phyloP scores from a whole-genome alignment of 345 rosid genomes.

The Nasturtium officinale region DNA sequence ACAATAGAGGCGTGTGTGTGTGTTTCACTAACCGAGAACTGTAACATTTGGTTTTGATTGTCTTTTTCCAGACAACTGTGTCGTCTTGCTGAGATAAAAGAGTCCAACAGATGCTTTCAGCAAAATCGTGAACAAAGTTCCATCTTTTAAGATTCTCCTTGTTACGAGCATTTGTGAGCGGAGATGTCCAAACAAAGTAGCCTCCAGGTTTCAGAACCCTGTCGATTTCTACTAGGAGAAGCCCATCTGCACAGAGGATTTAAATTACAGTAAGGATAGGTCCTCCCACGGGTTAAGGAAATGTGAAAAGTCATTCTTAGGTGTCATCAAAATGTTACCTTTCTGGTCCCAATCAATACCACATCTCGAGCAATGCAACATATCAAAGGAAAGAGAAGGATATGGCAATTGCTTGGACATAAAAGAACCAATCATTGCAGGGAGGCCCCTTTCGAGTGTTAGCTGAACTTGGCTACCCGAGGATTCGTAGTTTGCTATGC shows the following conservation, averaged over 20 bases:
- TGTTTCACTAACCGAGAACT: conserved; percentile 62
- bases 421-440: conserved; percentile 93
- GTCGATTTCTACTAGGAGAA: conserved; percentile 79
- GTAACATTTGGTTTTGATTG: conserved; percentile 70
- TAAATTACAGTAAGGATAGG: background rate
- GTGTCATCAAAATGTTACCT: conserved; percentile 54
- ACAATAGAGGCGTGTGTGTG: background rate
- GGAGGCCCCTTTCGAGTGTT: conserved; percentile 97
- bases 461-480: conserved; percentile 98
- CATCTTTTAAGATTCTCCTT: conserved; percentile 71
- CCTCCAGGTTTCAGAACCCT: conserved; percentile 97
- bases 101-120: conserved; percentile 88
- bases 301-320: background rate
- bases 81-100: conserved; percentile 87
- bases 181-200: conserved; percentile 98
- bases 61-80: conserved; percentile 96
- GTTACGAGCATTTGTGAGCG: conserved; percentile 76
- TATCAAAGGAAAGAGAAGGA: conserved; percentile 97
- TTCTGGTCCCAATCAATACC: conserved; percentile 95
- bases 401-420: conserved; percentile 79
- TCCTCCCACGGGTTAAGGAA: background rate
- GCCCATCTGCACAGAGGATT: conserved; percentile 60
- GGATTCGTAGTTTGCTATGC: conserved; percentile 91
- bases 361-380: conserved; percentile 95
- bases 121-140: conserved; percentile 71